These are phyloP conservation scores for Phoenix roebelenii DNA, from an alignment of 176 grass and related monocot species.

Conservation along the genomic window DNA sequence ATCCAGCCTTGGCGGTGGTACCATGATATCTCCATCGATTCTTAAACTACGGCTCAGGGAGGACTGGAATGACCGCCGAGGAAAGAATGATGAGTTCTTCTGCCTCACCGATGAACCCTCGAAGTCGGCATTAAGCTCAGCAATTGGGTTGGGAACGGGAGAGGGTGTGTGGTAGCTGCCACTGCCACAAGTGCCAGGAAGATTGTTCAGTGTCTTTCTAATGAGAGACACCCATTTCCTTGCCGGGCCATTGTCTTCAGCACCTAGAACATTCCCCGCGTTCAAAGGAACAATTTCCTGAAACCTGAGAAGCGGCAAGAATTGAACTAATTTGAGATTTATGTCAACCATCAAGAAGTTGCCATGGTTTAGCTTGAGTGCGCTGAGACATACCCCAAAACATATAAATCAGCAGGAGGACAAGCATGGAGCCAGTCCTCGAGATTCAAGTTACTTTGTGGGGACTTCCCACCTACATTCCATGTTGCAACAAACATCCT, in stretches of 20 bases:
- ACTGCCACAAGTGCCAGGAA: constrained; percentile 32
- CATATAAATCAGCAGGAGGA: constrained; percentile 88
- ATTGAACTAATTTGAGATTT: no score
- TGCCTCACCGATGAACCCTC: constrained; percentile 56
- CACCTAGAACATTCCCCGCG: constrained; percentile 93
- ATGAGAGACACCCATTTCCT: constrained; percentile 94
- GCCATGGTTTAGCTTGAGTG: not conserved
- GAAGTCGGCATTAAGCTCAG: constrained; percentile 84
- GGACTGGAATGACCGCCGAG: constrained; percentile 70
- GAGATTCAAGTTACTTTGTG: constrained; percentile 66
- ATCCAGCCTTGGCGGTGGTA: constrained; percentile 46
- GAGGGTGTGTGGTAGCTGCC: constrained; percentile 51
- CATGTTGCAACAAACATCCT: constrained; percentile 92
- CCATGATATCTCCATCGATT: constrained; percentile 42
- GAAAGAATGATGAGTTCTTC: constrained; percentile 44
- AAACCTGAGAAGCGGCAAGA: constrained; percentile 35
- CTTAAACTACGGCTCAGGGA: constrained; percentile 75
- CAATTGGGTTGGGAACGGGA: constrained; percentile 64
- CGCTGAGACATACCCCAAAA: constrained; percentile 41
- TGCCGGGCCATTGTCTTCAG: constrained; percentile 75
- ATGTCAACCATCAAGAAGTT: no score
- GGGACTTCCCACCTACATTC: constrained; percentile 95
- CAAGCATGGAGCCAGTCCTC: constrained; percentile 95
- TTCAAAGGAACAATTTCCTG: constrained; percentile 98
- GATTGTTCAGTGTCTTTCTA: constrained; percentile 62